Evolutionary conservation across 2,329 filamentous ascomycete genomes (phyloP), one percentile per base, ranked within the genome.

Genomic region (Escovopsis weberi): DNA sequence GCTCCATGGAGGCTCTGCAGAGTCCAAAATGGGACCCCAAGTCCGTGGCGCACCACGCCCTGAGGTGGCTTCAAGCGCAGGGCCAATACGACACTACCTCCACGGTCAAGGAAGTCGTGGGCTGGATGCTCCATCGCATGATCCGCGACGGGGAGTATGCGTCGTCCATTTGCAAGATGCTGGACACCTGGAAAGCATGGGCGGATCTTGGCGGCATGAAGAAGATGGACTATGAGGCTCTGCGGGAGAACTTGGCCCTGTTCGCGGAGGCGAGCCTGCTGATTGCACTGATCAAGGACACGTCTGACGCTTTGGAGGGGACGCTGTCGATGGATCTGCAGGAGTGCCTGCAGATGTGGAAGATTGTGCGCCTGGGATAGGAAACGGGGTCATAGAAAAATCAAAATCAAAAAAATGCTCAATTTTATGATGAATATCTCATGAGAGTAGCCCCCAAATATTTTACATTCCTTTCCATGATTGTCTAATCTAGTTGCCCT

Each of bases 131-230:
- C 9, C 69, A 73, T 49, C 62, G 63, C 32, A 74, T 75, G 69
- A 61, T 76, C 0, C 62, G 66, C 3, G 67, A 75, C 35, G 61
- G 62, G 10, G 53, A 59, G 43, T 69, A 70, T 39, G 51, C 71
- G 0, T 49, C 51, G 0, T 51, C 50, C 1, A 45, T 75, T 3
- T 67, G 60, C 45, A 49, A 53, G 30, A 64, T 71, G 54, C 50
- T 77, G 30, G 69, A 74, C 44, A 51, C 54, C 34, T 76, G 72
- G 72, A 71, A 67, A 53, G 58, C 61, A 1, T 76, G 72, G 69
- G 65, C 69, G 2, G 70, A 75, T 28, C 67, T 69, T 43, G 70
- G 70, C 7, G 72, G 72, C 7, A 72, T 76, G 67, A 60, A 65
- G 26, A 63, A 55, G 46, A 55, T 61, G 3, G 70, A 75, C 43